Percentiles rank a stretch among this genome's conserved stretches.
Conservation (phyloP, 371 early-diverging fungal genomes). For the Dentiscutata heterogama region DNA sequence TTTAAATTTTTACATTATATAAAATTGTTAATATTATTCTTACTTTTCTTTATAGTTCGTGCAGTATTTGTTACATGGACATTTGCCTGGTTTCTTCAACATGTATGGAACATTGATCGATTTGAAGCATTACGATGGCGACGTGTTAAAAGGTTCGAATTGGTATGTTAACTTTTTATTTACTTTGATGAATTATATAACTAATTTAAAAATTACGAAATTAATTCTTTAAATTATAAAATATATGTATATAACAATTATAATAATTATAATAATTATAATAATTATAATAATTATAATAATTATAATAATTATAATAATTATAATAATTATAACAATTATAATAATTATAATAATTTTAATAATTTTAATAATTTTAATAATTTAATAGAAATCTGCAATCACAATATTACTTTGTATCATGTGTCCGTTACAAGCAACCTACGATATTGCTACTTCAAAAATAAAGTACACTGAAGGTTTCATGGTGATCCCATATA, state of each 20-base stretch:
- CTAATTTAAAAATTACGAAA: background rate
- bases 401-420: slow-evolving; percentile 34
- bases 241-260: no score
- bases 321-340: no score
- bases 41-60: slow-evolving; percentile 28
- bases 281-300: no score
- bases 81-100: slow-evolving; percentile 40
- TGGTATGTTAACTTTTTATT: background rate
- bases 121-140: slow-evolving; percentile 41
- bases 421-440: slow-evolving; percentile 36
- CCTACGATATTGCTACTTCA: slow-evolving; percentile 14
- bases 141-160: slow-evolving; percentile 32
- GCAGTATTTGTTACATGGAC: slow-evolving; percentile 41
- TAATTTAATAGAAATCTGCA: slow-evolving; percentile 14
- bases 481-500: background rate
- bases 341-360: no score
- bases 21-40: no score
- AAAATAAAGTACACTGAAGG: slow-evolving; percentile 40
- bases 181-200: background rate
- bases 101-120: slow-evolving; percentile 40
- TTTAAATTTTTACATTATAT: no score
- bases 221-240: no score
- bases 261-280: no score
- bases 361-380: no score
- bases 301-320: no score